Percentiles rank a stretch among this genome's conserved stretches.
phyloP scores from a whole-genome alignment of 371 early-diverging fungal species.

The Nematocida minor region DNA sequence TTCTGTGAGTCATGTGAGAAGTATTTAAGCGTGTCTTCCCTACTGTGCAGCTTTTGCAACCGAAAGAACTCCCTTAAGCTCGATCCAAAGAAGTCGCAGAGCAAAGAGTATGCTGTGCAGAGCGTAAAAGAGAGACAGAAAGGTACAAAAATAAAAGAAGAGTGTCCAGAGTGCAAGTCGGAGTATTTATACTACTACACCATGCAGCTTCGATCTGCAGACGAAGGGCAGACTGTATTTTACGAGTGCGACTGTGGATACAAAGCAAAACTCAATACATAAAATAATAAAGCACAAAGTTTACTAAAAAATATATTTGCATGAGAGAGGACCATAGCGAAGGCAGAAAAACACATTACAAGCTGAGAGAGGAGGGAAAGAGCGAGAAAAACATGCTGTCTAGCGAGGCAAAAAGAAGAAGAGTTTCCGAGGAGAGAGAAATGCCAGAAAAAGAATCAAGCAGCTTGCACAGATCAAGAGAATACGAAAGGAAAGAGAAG shows the following conservation, averaged over 20 bases:
- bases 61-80: neutral
- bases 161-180: slow-evolving; percentile 76
- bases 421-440: neutral
- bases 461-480: neutral
- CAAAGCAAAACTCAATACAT: slow-evolving; percentile 62
- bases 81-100: neutral
- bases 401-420: neutral
- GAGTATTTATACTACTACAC: slow-evolving; percentile 93
- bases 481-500: neutral
- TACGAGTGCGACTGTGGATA: slow-evolving; percentile 95
- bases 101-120: neutral
- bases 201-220: slow-evolving; percentile 91
- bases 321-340: neutral
- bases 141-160: slow-evolving; percentile 72
- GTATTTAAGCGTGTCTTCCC: slow-evolving; percentile 2
- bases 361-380: neutral
- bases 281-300: slow-evolving; percentile 29
- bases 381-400: neutral
- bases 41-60: slow-evolving; percentile 8
- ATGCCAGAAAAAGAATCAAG: neutral
- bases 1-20: slow-evolving; percentile 42
- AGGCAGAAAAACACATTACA: neutral
- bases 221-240: slow-evolving; percentile 99
- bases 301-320: slow-evolving; percentile 15
- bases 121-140: slow-evolving; percentile 7